Base-by-base conservation (phyloP, 352 stramenopile genomes). In the Pythium apleroticum region DNA sequence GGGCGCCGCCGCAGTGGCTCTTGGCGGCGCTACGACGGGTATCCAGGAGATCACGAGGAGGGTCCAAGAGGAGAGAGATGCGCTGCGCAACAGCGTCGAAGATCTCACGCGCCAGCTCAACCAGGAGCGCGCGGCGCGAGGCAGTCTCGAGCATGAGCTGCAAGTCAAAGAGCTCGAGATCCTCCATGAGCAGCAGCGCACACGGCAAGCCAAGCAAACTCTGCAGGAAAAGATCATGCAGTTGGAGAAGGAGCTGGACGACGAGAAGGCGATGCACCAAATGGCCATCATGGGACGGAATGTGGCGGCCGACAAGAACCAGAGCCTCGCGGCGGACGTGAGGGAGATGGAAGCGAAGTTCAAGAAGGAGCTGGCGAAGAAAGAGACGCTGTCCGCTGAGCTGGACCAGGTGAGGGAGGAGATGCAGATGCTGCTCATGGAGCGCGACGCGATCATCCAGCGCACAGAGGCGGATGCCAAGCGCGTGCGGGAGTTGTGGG, bases 401-500 rank as follows among this genome's bases (percentile, higher is more conserved):
- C 50, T 84, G 1, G 78, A 86, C 48, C 50, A 78, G n/a, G 52
- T 75, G n/a, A 58, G 64, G 17, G 80, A 87, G 19, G 78, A 93
- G 52, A 43, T 74, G 6, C 78, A 75, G 19, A 59, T 66, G 4
- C 46, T 85, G 8, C 69, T 76, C 49, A 15, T 72, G 14, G 80
- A 93, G 48, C 74, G 81, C 10, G 81, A 90, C 10, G 57, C 84
- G 46, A 73, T 93, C 28, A 71, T 93, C 9, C 72, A 86, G 66
- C 72, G 77, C 31, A 95, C 84, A 14, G 82, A 95, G 65, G 81
- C 69, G 15, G 84, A 93, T 35, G 86, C 86, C 0, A 81, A 77
- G 60, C 78, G 84, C 30, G 76, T 95, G 52, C 72, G 84, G n/a
- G 80, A 89, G 58, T 67, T 95, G 20, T 93, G 84, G 82, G 78